Conservation (phyloP, 2,329 filamentous ascomycete species). For the Diaporthe sp. region DNA sequence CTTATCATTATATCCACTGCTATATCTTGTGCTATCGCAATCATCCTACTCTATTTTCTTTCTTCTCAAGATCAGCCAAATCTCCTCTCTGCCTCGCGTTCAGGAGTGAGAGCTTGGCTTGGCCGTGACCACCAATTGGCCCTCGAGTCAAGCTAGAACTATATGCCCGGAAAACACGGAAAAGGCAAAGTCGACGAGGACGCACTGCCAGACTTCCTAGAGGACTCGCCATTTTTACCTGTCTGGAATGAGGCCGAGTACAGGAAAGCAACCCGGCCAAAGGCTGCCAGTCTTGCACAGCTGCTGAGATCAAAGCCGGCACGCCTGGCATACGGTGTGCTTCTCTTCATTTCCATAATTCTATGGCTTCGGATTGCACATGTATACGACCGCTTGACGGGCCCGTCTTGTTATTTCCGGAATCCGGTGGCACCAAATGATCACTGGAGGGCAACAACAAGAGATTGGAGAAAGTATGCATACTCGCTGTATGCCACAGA, state of each 20-base stretch:
- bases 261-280: neutral
- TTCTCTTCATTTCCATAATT: neutral
- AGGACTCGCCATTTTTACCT: constrained; percentile 30
- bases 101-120: neutral
- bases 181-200: constrained; percentile 19
- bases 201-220: constrained; percentile 25
- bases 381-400: constrained; percentile 12
- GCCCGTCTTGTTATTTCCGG: constrained; percentile 33
- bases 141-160: neutral
- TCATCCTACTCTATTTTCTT: too few species aligned
- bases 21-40: neutral
- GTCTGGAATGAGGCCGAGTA: constrained; percentile 11
- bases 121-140: neutral
- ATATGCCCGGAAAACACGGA: constrained; percentile 4
- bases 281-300: constrained; percentile 4
- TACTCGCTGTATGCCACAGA: constrained; percentile 32
- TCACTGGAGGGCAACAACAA: constrained; percentile 1
- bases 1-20: neutral
- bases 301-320: constrained; percentile 32
- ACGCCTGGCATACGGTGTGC: constrained; percentile 1
- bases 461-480: constrained; percentile 20
- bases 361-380: neutral
- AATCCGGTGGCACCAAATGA: constrained; percentile 16
- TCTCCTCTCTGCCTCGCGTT: neutral
- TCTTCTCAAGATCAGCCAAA: neutral